A percentile compares a stretch with the other conserved stretches of the same genome.
phyloP scores from a whole-genome alignment of 148 eudicot species.

The Diospyros kaki region DNA sequence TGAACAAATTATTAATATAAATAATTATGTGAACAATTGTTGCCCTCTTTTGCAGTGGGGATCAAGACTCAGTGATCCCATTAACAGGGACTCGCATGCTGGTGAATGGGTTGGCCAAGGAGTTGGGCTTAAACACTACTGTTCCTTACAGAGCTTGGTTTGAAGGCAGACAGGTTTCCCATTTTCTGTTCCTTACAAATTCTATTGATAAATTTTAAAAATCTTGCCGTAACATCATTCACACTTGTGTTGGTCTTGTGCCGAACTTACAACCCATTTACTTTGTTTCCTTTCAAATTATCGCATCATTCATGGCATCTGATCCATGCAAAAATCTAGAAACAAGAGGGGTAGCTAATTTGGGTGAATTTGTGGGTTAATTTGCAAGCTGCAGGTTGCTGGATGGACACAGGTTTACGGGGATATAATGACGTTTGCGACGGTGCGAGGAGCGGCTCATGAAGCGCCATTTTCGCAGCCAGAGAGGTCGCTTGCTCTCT shows the following conservation, averaged over 20 bases:
- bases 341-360: background rate
- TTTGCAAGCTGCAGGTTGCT: conserved; percentile 39
- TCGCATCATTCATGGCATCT: background rate
- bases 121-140: conserved; percentile 43
- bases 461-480: conserved; percentile 76
- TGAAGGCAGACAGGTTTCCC: conserved; percentile 49
- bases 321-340: background rate
- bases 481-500: conserved; percentile 54
- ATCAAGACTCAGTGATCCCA: conserved; percentile 71
- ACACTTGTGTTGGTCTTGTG: too few species aligned
- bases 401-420: conserved; percentile 74
- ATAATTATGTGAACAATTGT: background rate
- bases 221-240: background rate
- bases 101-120: conserved; percentile 46
- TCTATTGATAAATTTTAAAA: background rate
- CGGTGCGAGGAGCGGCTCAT: conserved; percentile 73
- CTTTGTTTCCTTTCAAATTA: background rate
- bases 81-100: conserved; percentile 45
- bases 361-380: background rate
- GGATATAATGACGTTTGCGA: conserved; percentile 57
- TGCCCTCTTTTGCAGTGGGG: conserved; percentile 26
- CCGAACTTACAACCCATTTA: background rate
- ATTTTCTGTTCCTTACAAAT: background rate
- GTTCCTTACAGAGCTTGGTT: conserved; percentile 60
- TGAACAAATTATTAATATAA: background rate